Evolutionary conservation across 2,329 filamentous ascomycete species (phyloP).

Genomic region (Tolypocladium nubicola): DNA sequence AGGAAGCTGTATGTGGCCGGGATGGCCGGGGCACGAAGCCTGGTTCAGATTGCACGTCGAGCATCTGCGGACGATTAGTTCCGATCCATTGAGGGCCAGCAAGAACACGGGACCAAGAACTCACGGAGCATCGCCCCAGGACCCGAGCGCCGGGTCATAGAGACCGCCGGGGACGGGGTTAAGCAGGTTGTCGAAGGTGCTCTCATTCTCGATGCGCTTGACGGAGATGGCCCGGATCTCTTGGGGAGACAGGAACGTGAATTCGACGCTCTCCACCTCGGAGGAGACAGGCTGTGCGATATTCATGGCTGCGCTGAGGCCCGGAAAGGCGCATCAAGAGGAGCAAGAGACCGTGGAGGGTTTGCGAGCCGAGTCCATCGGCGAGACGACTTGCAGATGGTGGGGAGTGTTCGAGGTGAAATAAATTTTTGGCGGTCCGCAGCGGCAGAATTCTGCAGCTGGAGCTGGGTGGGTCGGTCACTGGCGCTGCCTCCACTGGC

Average conservation of each 20-base stretch:
- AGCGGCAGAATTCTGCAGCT: slow-evolving; percentile 28
- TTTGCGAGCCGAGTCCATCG: slow-evolving; percentile 8
- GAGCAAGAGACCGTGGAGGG: neutral
- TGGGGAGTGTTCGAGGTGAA: slow-evolving; percentile 9
- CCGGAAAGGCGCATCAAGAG: neutral
- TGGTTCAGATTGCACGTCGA: slow-evolving; percentile 82
- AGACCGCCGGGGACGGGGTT: slow-evolving; percentile 85
- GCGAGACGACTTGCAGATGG: neutral
- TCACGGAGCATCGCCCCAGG: slow-evolving; percentile 77
- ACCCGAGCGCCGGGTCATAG: slow-evolving; percentile 84
- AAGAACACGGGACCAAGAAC: slow-evolving; percentile 5
- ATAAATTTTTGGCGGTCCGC: slow-evolving; percentile 35
- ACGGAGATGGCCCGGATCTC: slow-evolving; percentile 88
- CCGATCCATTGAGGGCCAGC: slow-evolving; percentile 2
- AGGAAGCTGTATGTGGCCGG: slow-evolving; percentile 90
- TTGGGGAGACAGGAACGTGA: slow-evolving; percentile 68
- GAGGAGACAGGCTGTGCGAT: slow-evolving; percentile 75
- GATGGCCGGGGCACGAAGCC: slow-evolving; percentile 79
- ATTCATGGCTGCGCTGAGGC: slow-evolving; percentile 38
- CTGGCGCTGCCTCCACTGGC: neutral
- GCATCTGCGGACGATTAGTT: slow-evolving; percentile 46
- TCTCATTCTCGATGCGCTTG: slow-evolving; percentile 85
- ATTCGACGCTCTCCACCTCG: slow-evolving; percentile 77
- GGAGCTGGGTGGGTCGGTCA: neutral
- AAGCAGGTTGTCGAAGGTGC: slow-evolving; percentile 85